Conservation (phyloP, 257 asterid genomes). For the Fraxinus excelsior region DNA sequence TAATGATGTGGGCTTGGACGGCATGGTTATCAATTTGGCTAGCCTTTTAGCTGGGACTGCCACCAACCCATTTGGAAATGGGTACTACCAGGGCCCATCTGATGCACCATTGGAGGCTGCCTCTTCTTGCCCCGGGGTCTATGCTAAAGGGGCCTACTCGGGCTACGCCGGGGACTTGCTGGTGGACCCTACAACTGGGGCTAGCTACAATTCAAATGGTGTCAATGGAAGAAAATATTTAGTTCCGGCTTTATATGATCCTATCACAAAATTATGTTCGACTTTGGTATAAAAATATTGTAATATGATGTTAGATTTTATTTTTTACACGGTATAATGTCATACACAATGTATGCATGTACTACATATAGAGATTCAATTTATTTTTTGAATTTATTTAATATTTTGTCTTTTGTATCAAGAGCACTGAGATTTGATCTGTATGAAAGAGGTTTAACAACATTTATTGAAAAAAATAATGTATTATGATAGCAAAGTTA, state of each 20-base stretch:
- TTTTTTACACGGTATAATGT: background rate
- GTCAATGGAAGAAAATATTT: constrained; percentile 44
- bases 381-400: background rate
- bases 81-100: constrained; percentile 48
- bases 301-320: background rate
- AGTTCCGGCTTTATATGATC: constrained; percentile 51
- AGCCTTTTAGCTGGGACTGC: constrained; percentile 50
- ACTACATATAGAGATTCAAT: background rate
- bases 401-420: too few relatives aligned
- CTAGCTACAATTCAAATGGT: constrained; percentile 58
- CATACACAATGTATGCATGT: background rate
- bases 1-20: constrained; percentile 57
- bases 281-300: constrained; percentile 34
- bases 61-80: constrained; percentile 52
- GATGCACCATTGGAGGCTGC: constrained; percentile 56
- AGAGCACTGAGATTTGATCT: too few relatives aligned
- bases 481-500: too few relatives aligned
- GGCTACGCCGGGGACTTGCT: constrained; percentile 54
- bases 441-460: too few relatives aligned
- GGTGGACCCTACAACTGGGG: constrained; percentile 45
- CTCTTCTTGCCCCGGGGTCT: constrained; percentile 52
- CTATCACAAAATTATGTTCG: constrained; percentile 36
- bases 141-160: constrained; percentile 54
- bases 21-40: constrained; percentile 48
- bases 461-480: too few relatives aligned